phyloP scores from a whole-genome alignment of 1,284 basidiomycete genomes.

The Puccinia hordei region DNA sequence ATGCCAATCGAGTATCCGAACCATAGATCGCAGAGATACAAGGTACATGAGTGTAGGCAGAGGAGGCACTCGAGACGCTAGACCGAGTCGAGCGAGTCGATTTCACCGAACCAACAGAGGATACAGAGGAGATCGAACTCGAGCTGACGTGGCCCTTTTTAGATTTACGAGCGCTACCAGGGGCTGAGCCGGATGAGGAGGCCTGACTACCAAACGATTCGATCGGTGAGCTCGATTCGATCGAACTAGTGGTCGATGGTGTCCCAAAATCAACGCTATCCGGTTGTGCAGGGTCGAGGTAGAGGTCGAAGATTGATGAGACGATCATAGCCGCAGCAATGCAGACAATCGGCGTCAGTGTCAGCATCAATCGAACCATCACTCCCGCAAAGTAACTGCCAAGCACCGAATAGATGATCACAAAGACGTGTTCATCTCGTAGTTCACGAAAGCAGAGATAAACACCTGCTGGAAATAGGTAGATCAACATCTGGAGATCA shows the following conservation, averaged over 20 bases:
- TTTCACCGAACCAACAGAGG: slow-evolving; percentile 58
- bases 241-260: slow-evolving; percentile 53
- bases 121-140: slow-evolving; percentile 55
- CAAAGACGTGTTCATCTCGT: slow-evolving; percentile 95
- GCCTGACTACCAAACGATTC: slow-evolving; percentile 55
- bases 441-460: slow-evolving; percentile 89
- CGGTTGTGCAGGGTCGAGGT: slow-evolving; percentile 68
- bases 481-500: slow-evolving; percentile 96
- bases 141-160: slow-evolving; percentile 37
- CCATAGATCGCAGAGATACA: slow-evolving; percentile 71
- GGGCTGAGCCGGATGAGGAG: slow-evolving; percentile 54
- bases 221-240: slow-evolving; percentile 58
- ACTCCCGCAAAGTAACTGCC: slow-evolving; percentile 98
- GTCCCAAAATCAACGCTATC: slow-evolving; percentile 53
- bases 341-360: slow-evolving; percentile 87
- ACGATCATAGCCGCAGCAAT: slow-evolving; percentile 87
- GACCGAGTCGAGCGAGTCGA: slow-evolving; percentile 63
- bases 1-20: slow-evolving; percentile 76
- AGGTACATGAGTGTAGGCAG: slow-evolving; percentile 59
- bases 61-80: slow-evolving; percentile 41
- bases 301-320: slow-evolving; percentile 84
- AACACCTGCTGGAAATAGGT: slow-evolving; percentile 96
- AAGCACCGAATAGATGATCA: slow-evolving; percentile 96
- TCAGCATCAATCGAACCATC: slow-evolving; percentile 95
- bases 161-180: slow-evolving; percentile 44